A percentile compares a stretch with the other conserved stretches of the same genome.
Conservation (phyloP, 225 moss, liverwort and hornwort genomes). For the Sphagnum tenellum region DNA sequence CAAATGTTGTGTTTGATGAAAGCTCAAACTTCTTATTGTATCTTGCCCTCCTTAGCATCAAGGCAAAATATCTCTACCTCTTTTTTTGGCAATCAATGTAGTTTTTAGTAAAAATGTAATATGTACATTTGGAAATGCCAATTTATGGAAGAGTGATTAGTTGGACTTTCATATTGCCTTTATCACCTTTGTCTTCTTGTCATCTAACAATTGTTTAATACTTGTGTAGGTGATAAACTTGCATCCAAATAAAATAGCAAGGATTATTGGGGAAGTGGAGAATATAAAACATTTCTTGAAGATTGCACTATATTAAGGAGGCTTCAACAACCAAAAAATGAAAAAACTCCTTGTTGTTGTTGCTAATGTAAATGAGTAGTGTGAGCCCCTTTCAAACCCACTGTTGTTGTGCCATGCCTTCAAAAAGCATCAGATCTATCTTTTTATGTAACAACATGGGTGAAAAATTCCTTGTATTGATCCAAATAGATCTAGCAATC, state of each 20-base stretch:
- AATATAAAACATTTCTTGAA: conserved; percentile 90
- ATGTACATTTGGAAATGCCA: too few relatives aligned
- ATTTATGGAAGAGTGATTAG: too few relatives aligned
- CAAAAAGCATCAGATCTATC: conserved; percentile 87
- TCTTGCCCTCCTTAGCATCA: conserved; percentile 86
- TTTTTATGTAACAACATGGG: conserved; percentile 98
- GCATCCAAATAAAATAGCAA: conserved; percentile 86
- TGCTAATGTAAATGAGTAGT: conserved; percentile 81
- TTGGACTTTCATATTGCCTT: too few relatives aligned
- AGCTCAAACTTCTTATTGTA: conserved; percentile 93
- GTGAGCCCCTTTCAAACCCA: conserved; percentile 87
- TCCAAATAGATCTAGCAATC: too few relatives aligned
- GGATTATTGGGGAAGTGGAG: conserved; percentile 97
- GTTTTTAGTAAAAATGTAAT: too few relatives aligned
- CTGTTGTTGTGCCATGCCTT: conserved; percentile 87
- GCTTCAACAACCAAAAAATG: conserved; percentile 88
- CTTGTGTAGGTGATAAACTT: conserved; percentile 97
- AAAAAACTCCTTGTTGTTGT: conserved; percentile 85
- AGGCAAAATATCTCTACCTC: conserved; percentile 31
- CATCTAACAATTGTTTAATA: too few relatives aligned
- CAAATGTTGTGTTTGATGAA: conserved; percentile 96
- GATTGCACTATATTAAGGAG: conserved; percentile 87
- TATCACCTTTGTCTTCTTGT: too few relatives aligned
- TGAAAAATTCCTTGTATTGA: too few relatives aligned
- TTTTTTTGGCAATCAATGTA: too few relatives aligned